Percentiles rank a stretch among this genome's conserved stretches.
Conservation (phyloP, 2,329 filamentous ascomycete genomes). For the Orbilia blumenaviensis region DNA sequence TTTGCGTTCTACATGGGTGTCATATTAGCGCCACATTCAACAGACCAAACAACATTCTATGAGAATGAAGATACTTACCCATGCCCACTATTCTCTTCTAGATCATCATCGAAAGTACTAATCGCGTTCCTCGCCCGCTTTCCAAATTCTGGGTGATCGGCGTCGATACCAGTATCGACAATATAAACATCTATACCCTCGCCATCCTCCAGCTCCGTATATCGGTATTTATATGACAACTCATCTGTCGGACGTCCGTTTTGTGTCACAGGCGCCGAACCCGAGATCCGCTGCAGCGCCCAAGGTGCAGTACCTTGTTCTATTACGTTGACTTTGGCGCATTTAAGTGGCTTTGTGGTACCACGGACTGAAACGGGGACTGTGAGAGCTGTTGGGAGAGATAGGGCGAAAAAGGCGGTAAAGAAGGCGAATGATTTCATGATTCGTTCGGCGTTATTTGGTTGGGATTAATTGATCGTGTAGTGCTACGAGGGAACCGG, state of each 20-base stretch:
- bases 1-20: constrained; percentile 65
- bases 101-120: constrained; percentile 3
- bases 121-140: constrained; percentile 13
- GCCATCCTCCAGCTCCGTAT: constrained; percentile 48
- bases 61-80: constrained; percentile 2
- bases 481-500: constrained; percentile 10
- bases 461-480: neutral
- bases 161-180: constrained; percentile 27
- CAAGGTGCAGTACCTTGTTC: constrained; percentile 54
- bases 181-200: constrained; percentile 38
- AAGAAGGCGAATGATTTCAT: neutral
- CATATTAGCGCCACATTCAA: constrained; percentile 44
- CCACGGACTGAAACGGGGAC: neutral
- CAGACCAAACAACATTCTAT: neutral
- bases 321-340: constrained; percentile 19
- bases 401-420: neutral
- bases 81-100: constrained; percentile 17
- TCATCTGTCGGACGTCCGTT: constrained; percentile 55
- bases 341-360: neutral
- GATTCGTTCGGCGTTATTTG: neutral
- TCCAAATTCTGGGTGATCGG: constrained; percentile 20
- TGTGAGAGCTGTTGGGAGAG: neutral
- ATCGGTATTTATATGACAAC: constrained; percentile 61
- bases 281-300: constrained; percentile 58
- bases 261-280: constrained; percentile 56